Conservation (phyloP, 164 flowering plant species). For the Sedum album region DNA sequence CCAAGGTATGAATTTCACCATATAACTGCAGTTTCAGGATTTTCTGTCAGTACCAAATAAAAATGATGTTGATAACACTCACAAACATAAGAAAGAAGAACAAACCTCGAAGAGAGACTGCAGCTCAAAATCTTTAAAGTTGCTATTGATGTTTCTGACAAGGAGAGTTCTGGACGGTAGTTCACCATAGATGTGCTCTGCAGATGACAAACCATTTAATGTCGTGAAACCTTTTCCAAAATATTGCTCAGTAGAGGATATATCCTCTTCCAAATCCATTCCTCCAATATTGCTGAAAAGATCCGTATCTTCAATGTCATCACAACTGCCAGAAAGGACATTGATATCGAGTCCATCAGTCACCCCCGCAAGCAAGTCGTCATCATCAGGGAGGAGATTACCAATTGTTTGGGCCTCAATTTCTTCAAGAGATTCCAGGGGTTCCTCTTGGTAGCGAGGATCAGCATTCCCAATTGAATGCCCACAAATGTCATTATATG, state of each 20-base stretch:
- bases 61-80: slow-evolving; percentile 14
- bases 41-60: slow-evolving; percentile 1
- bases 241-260: slow-evolving; percentile 13
- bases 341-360: slow-evolving; percentile 20
- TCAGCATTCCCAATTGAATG: slow-evolving; percentile 20
- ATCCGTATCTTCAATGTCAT: slow-evolving; percentile 42
- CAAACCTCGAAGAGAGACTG: slow-evolving; percentile 53
- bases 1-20: slow-evolving; percentile 61
- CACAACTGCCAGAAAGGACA: slow-evolving; percentile 17
- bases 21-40: slow-evolving; percentile 32
- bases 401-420: too few relatives aligned
- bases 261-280: slow-evolving; percentile 42
- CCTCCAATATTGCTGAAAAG: slow-evolving; percentile 25
- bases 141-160: slow-evolving; percentile 61
- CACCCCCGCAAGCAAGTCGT: too few relatives aligned
- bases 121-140: slow-evolving; percentile 56
- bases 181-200: slow-evolving; percentile 36
- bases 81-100: background rate
- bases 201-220: slow-evolving; percentile 14
- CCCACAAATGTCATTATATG: slow-evolving; percentile 23
- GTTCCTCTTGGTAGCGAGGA: slow-evolving; percentile 36
- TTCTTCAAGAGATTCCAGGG: too few relatives aligned
- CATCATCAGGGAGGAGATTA: too few relatives aligned
- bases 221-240: slow-evolving; percentile 15
- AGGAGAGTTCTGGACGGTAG: slow-evolving; percentile 66